phyloP scores from a whole-genome alignment of 2,329 filamentous ascomycete species.

The Taxawa tesnikishii region DNA sequence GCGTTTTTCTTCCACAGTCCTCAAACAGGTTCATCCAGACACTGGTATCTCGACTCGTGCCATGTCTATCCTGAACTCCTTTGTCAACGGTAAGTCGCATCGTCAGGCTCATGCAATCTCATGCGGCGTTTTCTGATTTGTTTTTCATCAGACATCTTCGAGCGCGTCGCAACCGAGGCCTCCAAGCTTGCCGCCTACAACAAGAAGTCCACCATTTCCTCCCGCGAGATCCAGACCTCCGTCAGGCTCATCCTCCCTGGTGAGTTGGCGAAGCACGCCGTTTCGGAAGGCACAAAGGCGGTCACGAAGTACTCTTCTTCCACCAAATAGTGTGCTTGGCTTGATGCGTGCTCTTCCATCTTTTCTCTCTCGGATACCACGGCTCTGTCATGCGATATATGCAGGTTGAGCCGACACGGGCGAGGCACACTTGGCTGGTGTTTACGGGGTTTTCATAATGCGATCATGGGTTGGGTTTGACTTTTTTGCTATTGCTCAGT shows the following conservation, averaged over 20 bases:
- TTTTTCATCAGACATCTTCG: slow-evolving; percentile 79
- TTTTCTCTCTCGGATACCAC: slow-evolving; percentile 11
- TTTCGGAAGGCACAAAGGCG: slow-evolving; percentile 98
- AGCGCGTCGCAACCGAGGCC: slow-evolving; percentile 96
- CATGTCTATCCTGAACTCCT: slow-evolving; percentile 99
- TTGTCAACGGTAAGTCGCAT: slow-evolving; percentile 74
- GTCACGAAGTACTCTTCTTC: slow-evolving; percentile 99
- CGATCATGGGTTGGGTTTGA: slow-evolving; percentile 36
- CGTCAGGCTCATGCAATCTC: slow-evolving; percentile 10
- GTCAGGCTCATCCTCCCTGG: slow-evolving; percentile 95
- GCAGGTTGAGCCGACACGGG: slow-evolving; percentile 1
- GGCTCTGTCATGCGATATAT: neutral
- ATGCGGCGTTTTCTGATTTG: slow-evolving; percentile 8
- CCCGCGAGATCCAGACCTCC: slow-evolving; percentile 97
- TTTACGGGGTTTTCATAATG: slow-evolving; percentile 36
- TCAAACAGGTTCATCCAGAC: slow-evolving; percentile 99
- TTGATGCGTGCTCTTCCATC: slow-evolving; percentile 5
- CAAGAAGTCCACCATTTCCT: slow-evolving; percentile 99
- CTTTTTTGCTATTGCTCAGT: slow-evolving; percentile 16
- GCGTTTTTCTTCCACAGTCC: slow-evolving; percentile 48
- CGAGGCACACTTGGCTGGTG: slow-evolving; percentile 10
- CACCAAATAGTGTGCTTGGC: slow-evolving; percentile 68
- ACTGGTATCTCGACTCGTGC: slow-evolving; percentile 99
- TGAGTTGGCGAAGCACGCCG: slow-evolving; percentile 98
- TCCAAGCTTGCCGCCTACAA: slow-evolving; percentile 99